These are phyloP conservation scores for Eutypa lata DNA, from an alignment of 2,329 filamentous ascomycete genomes.

Conservation along the genomic window DNA sequence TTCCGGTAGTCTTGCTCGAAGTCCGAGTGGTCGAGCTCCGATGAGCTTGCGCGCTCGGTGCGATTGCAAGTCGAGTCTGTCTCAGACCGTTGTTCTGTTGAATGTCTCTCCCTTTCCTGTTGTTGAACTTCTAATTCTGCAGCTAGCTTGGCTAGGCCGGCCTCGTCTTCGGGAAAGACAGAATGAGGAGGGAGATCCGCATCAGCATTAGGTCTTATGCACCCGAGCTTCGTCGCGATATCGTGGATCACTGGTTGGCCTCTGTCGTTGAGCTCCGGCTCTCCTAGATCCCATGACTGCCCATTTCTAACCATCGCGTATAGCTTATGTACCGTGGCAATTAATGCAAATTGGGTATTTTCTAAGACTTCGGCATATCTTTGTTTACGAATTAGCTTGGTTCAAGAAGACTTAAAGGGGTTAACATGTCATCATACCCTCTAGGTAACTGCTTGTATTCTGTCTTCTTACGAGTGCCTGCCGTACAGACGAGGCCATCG, in stretches of 20 bases:
- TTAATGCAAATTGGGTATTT: slow-evolving; percentile 62
- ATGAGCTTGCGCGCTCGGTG: slow-evolving; percentile 51
- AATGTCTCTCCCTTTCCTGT: slow-evolving; percentile 32
- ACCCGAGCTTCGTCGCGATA: slow-evolving; percentile 62
- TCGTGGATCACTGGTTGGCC: slow-evolving; percentile 64
- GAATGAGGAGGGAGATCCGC: slow-evolving; percentile 55
- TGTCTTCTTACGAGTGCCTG: slow-evolving; percentile 63
- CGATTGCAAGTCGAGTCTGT: slow-evolving; percentile 33
- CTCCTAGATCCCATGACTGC: slow-evolving; percentile 59
- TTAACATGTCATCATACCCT: slow-evolving; percentile 42
- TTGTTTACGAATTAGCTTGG: slow-evolving; percentile 6
- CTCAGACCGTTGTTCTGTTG: slow-evolving; percentile 28
- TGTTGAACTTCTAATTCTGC: slow-evolving; percentile 51
- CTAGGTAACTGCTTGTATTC: slow-evolving; percentile 64
- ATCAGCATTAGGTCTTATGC: slow-evolving; percentile 61
- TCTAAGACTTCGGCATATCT: slow-evolving; percentile 64
- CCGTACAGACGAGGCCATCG: slow-evolving; percentile 61
- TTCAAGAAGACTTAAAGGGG: slow-evolving; percentile 9
- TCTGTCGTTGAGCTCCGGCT: slow-evolving; percentile 61
- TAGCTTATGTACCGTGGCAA: slow-evolving; percentile 63
- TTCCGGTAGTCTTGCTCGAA: slow-evolving; percentile 53
- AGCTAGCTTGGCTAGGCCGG: slow-evolving; percentile 54
- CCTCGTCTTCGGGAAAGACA: slow-evolving; percentile 60
- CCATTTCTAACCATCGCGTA: slow-evolving; percentile 60
- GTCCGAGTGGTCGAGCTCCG: slow-evolving; percentile 54